phyloP scores from a whole-genome alignment of 176 grass and related monocot genomes.

The Zea luxurians region DNA sequence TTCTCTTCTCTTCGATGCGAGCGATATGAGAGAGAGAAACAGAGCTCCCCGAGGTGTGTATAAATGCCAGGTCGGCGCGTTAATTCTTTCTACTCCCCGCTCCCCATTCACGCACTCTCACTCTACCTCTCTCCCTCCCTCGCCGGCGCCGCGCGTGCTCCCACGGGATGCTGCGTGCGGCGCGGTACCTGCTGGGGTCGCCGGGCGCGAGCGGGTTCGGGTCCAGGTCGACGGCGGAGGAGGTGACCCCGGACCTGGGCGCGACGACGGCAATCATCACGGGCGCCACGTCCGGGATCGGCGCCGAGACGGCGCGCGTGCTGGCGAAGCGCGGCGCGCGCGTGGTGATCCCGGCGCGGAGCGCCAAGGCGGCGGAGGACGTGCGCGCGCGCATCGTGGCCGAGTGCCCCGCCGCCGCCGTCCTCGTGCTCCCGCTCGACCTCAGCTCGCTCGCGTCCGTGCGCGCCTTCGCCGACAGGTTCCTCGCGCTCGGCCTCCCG shows the following conservation, averaged over 20 bases:
- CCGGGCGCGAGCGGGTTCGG: constrained; percentile 72
- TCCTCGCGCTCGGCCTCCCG: constrained; percentile 66
- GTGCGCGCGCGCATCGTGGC: constrained; percentile 44
- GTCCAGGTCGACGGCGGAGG: constrained; percentile 78
- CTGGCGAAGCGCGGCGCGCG: constrained; percentile 80
- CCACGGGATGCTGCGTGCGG: constrained; percentile 65
- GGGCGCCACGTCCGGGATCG: constrained; percentile 93
- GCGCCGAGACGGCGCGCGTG: constrained; percentile 83
- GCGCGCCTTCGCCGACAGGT: constrained; percentile 57
- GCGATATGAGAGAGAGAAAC: background rate
- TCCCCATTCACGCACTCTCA: too few relatives aligned
- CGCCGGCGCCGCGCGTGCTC: background rate
- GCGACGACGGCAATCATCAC: constrained; percentile 73
- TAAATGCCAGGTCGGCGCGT: background rate
- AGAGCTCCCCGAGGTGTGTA: background rate
- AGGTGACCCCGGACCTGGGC: constrained; percentile 55
- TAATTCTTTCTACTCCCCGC: background rate
- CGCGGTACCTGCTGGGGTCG: constrained; percentile 69
- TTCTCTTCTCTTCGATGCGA: background rate
- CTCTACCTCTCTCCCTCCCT: too few relatives aligned
- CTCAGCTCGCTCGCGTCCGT: constrained; percentile 90
- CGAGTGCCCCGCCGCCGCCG: constrained; percentile 61
- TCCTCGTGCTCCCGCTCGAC: constrained; percentile 82
- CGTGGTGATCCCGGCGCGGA: constrained; percentile 74
- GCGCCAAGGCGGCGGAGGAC: constrained; percentile 83